Base-by-base conservation (phyloP, 202 grass and related monocot species). In the Cymbopogon flexuosus region DNA sequence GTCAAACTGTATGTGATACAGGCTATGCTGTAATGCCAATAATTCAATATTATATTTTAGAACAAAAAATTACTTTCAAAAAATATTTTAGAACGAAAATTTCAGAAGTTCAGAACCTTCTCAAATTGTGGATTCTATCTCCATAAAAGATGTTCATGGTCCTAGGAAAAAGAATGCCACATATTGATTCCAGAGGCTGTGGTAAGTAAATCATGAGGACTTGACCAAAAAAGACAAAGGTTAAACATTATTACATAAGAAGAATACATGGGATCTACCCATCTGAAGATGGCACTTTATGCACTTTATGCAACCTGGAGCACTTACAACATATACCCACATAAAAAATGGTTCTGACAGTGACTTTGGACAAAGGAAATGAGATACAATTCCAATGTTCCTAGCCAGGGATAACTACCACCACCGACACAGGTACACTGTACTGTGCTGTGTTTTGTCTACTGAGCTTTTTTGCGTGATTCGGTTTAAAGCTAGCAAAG, bases 221-320 rank as follows among this genome's bases (percentile, higher is more conserved):
- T 80, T 88, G 76, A 84, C 81, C 10, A 84, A 75, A 65, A 79
- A 84, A 43, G 40, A 64, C 68, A 70, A 69, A 62, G 5, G 52
- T 80, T 79, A 45, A 79, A 63, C 75, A 80, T 82, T 84, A 80
- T 80, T 68, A 43, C 54, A 69, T 42, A 67, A 74, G 71, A 88
- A 84, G 62, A 75, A 80, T 43, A 54, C 30, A 61, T 84, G 68
- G 31, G 34, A 88, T 84, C 75, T 54, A 74, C 31, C 11, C 41
- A 30, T 41, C 68, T 62, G 49, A 74, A 67, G 80, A 79, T 74
- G 21, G 59, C 68, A 88, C 86, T 79, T 83, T 84, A 40, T 73
- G 59, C 68, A 88, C 86, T 79, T 83, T 84, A 40, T 73, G 60
- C 43, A 64, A 83, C 59, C 67, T 73, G 68, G 49, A 74, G 80